These are phyloP conservation scores for Diaporthe caulivora DNA, from an alignment of 2,329 filamentous ascomycete species.

Conservation along the genomic window DNA sequence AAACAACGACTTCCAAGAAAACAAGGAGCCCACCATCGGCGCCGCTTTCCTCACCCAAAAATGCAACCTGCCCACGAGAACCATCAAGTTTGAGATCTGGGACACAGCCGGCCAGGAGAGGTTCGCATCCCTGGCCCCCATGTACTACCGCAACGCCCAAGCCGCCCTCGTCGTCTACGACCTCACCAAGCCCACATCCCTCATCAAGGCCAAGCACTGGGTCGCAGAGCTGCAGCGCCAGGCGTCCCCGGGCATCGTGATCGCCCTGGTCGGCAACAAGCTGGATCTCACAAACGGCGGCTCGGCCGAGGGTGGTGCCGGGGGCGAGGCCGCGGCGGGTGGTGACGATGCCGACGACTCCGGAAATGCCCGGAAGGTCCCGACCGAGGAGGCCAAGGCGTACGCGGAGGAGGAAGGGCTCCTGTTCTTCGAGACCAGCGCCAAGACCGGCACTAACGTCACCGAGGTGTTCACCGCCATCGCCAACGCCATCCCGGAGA, in stretches of 20 bases:
- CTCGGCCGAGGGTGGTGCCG: slow-evolving; percentile 58
- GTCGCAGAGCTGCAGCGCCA: slow-evolving; percentile 97
- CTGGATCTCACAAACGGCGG: slow-evolving; percentile 83
- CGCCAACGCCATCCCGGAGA: slow-evolving; percentile 97
- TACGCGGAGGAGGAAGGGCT: slow-evolving; percentile 96
- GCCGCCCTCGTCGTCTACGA: slow-evolving; percentile 98
- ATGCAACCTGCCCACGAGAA: slow-evolving; percentile 93
- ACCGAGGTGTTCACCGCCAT: slow-evolving; percentile 98
- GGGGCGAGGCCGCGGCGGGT: slow-evolving; percentile 53
- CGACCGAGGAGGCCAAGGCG: slow-evolving; percentile 88
- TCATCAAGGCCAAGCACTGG: slow-evolving; percentile 99
- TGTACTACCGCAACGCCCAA: slow-evolving; percentile 99
- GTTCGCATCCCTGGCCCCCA: slow-evolving; percentile 94
- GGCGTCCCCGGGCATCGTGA: slow-evolving; percentile 95
- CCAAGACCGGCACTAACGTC: slow-evolving; percentile 95
- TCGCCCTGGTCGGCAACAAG: slow-evolving; percentile 97
- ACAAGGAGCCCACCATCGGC: slow-evolving; percentile 99
- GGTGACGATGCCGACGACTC: slow-evolving; percentile 71
- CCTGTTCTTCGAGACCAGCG: slow-evolving; percentile 97
- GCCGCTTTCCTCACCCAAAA: slow-evolving; percentile 99
- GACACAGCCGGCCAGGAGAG: slow-evolving; percentile 98
- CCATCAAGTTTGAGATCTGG: slow-evolving; percentile 97
- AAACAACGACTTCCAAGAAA: slow-evolving; percentile 99
- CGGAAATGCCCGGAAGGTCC: slow-evolving; percentile 86
- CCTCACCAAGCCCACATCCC: slow-evolving; percentile 93